phyloP scores from a whole-genome alignment of 2,329 filamentous ascomycete species.

The Fusarium verticillioides region DNA sequence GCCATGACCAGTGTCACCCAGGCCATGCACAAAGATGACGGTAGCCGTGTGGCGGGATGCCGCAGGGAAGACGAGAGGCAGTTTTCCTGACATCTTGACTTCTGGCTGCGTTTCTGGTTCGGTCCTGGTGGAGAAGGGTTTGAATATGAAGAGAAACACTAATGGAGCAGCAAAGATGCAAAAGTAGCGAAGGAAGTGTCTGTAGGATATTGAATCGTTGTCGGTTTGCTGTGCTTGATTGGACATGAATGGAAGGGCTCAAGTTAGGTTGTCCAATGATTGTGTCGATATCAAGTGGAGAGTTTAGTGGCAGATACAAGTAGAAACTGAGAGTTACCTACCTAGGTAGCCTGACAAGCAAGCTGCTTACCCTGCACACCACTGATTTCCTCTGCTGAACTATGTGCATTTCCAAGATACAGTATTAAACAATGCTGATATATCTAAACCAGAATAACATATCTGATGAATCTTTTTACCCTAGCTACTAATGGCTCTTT shows the following conservation, averaged over 20 bases:
- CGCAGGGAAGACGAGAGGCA: slow-evolving; percentile 79
- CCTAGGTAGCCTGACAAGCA: neutral
- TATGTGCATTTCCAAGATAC: neutral
- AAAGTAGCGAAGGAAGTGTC: slow-evolving; percentile 19
- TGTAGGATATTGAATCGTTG: slow-evolving; percentile 3
- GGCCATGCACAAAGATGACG: slow-evolving; percentile 91
- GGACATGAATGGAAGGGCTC: slow-evolving; percentile 21
- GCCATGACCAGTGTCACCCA: slow-evolving; percentile 84
- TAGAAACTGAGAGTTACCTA: neutral
- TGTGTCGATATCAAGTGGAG: slow-evolving; percentile 24
- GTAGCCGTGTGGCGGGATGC: slow-evolving; percentile 89
- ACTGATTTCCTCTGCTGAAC: neutral
- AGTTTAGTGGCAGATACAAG: slow-evolving; percentile 1
- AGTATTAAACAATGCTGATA: neutral
- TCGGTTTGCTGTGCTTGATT: slow-evolving; percentile 22
- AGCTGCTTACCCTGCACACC: slow-evolving; percentile 9
- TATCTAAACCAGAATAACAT: no score
- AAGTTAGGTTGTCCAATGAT: slow-evolving; percentile 25
- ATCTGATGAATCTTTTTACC: no score
- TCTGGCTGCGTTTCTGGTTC: neutral
- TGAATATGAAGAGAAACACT: slow-evolving; percentile 7
- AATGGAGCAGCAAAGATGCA: slow-evolving; percentile 20
- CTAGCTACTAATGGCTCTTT: neutral
- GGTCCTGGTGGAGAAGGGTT: neutral
- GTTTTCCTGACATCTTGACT: slow-evolving; percentile 35